phyloP scores from a whole-genome alignment of 2,329 filamentous ascomycete species.

The Emmonsia crescens region DNA sequence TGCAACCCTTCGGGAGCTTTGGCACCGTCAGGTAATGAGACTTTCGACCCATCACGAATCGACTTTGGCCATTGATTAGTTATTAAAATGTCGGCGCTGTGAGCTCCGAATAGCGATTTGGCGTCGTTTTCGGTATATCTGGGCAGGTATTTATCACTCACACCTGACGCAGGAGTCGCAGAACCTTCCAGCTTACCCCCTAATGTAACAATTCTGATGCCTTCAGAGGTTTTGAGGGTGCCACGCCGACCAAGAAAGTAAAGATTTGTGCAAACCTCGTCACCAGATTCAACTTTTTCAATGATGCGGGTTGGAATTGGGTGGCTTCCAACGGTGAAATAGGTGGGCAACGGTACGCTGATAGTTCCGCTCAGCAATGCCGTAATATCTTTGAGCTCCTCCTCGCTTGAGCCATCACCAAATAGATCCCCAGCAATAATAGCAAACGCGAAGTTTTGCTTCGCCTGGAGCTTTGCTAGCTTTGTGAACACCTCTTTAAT shows the following conservation, averaged over 20 bases:
- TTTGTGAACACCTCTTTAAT: constrained; percentile 69
- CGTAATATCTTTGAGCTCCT: constrained; percentile 49
- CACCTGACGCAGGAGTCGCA: constrained; percentile 29
- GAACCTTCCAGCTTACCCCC: constrained; percentile 58
- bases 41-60: constrained; percentile 58
- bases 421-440: constrained; percentile 81
- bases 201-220: constrained; percentile 74
- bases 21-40: constrained; percentile 46
- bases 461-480: constrained; percentile 65
- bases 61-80: constrained; percentile 76
- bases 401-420: constrained; percentile 35
- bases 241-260: constrained; percentile 82
- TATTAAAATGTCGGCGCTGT: constrained; percentile 73
- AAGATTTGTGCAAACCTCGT: constrained; percentile 76
- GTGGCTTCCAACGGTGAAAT: constrained; percentile 71
- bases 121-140: constrained; percentile 69
- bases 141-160: constrained; percentile 59
- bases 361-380: constrained; percentile 64
- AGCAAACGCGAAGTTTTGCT: constrained; percentile 79
- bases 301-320: constrained; percentile 61
- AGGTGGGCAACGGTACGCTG: constrained; percentile 67
- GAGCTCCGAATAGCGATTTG: constrained; percentile 61
- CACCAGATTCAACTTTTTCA: constrained; percentile 61
- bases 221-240: constrained; percentile 79
- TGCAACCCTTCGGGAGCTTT: constrained; percentile 46